Evolutionary conservation across 169 alveolate species (phyloP), one percentile per base, ranked within the genome.

Genomic region (Eimeria acervulina): DNA sequence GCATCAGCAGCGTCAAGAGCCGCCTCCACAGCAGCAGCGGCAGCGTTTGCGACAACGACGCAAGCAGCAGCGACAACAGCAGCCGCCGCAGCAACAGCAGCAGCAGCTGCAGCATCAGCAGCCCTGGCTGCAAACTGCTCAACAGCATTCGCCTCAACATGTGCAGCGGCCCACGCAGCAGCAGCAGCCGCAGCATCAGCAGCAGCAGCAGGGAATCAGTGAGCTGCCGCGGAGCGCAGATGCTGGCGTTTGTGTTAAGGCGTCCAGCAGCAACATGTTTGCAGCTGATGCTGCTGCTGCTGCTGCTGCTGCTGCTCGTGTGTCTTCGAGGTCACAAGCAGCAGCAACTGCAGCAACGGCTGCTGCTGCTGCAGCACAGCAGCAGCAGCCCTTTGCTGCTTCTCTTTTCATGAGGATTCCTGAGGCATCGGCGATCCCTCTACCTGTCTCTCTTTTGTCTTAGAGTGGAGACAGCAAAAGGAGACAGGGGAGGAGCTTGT

Each of bases 401-500:
- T 80, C 89, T 26, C 66, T 80, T 26, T 80, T 80, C 26, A 80
- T 80, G 89, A 1, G 89, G 68, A 38, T 31, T 8, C 89, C 89
- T 5, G 89, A 80, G 23, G 66, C 89, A 10, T 80, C 89, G 7
- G 38, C 89, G 4, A 80, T 80, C 55, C 89, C 89, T 17, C 38
- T 80, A 28, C 89, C 89, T 80, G 89, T 44, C 40, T 80, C 89
- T 8, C 89, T 80, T 44, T 47, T 80, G 33, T 80, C 89, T 40
- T 80, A 44, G 31, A 33, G 38, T 10, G 63, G 55, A 76, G 55
- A 76, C 88, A 70, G 42, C 15, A 70, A 70, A 40, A 72, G 84
- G 84, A 72, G 84, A 72, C 84, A 40, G 84, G 59, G 84, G 84
- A 33, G 33, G 52, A 8, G 42, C 81, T 70, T 36, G 10, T 40